Base-by-base conservation (phyloP, 2,329 filamentous ascomycete genomes). In the Fusarium xylarioides region DNA sequence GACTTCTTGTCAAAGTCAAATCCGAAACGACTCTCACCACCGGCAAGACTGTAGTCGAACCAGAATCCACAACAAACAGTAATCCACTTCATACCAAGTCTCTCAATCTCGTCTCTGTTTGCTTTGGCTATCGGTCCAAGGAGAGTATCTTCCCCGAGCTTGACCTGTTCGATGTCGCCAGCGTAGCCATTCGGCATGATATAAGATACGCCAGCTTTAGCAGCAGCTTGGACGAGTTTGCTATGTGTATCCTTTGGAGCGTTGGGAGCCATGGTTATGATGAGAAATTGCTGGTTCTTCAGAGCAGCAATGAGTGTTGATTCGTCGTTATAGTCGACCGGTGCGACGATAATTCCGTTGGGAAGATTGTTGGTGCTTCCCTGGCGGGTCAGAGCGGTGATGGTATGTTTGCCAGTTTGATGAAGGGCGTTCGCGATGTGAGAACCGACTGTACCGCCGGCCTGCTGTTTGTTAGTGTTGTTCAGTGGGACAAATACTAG, bases 51-150 rank as follows among this genome's bases (percentile, higher is more conserved):
- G 42, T 84, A 87, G 35, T 88, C 83, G 69, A 88, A 89, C 87
- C 87, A 89, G 59, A 86, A 88, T 0, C 85, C 83, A 70, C 86
- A 87, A 82, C 85, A 88, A 44, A 87, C 85, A 2, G 83, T 78
- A 50, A 89, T 81, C 81, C 84, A 88, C 50, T 82, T 82, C 42
- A 79, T 77, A 8, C 82, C 81, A 0, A 85, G 77, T 0, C 75
- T 73, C 76, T 85, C 81, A 50, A 87, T 82, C 74, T 84, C 80
- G 10, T 80, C 78, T 10, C 77, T 67, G 7, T 76, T 69, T 0
- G 77, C 79, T 18, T 76, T 66, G 3, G 68, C 73, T 8, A 63
- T 38, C 1, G 73, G 64, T 0, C 77, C 78, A 12, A 81, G 47
- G 1, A 79, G 26, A 15, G 67, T 75, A 18, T 82, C 80, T 2